phyloP scores from a whole-genome alignment of 352 stramenopile genomes.

The Phytophthora megakarya region DNA sequence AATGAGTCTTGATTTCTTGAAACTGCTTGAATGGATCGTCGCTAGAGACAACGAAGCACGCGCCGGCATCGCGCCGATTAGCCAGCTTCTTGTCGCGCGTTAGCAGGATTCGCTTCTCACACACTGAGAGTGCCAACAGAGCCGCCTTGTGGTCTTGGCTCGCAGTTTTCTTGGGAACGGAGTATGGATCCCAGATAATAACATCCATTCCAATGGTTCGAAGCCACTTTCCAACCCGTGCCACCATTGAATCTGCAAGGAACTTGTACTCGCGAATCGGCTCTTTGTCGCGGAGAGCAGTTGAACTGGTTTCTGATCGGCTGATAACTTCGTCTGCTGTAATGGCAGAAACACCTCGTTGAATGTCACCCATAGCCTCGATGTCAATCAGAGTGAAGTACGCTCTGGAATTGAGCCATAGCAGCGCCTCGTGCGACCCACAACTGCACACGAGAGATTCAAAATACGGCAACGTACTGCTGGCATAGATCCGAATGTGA shows the following conservation, averaged over 20 bases:
- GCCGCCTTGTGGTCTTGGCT: conserved; percentile 50
- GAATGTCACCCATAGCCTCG: conserved; percentile 45
- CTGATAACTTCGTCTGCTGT: neutral
- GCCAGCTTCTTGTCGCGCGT: conserved; percentile 81
- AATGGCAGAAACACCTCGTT: conserved; percentile 29
- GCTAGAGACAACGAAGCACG: conserved; percentile 77
- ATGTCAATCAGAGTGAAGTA: conserved; percentile 53
- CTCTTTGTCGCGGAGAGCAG: neutral
- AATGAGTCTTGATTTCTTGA: conserved; percentile 76
- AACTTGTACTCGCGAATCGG: conserved; percentile 56
- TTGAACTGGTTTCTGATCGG: neutral
- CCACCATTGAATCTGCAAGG: conserved; percentile 78
- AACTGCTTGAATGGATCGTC: conserved; percentile 77
- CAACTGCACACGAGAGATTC: conserved; percentile 53
- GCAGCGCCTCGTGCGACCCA: conserved; percentile 46
- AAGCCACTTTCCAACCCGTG: conserved; percentile 74
- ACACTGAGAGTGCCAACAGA: conserved; percentile 52
- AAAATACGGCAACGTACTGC: conserved; percentile 39
- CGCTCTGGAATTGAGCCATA: conserved; percentile 44
- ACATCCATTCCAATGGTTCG: conserved; percentile 79
- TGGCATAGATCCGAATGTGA: conserved; percentile 46
- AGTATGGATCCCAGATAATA: conserved; percentile 61
- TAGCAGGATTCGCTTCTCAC: conserved; percentile 74
- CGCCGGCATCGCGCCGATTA: conserved; percentile 62
- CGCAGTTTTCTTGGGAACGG: conserved; percentile 32